A percentile compares a stretch with the other conserved stretches of the same genome.
phyloP scores from a whole-genome alignment of 495 filamentous ascomycete genomes.

The Penicillium fimorum region DNA sequence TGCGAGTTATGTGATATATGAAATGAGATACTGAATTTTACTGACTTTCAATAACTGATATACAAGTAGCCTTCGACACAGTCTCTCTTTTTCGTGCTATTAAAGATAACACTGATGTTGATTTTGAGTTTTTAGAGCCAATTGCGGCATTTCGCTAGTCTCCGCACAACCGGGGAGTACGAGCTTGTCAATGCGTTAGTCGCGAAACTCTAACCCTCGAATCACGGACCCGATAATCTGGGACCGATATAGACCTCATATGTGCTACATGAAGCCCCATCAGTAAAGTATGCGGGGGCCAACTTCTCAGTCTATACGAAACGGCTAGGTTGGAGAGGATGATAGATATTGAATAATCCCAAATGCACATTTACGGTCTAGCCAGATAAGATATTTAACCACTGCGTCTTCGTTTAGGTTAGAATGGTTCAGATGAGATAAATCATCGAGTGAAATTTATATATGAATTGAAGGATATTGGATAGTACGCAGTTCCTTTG shows the following conservation, averaged over 20 bases:
- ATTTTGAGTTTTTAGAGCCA: neutral
- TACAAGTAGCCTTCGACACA: neutral
- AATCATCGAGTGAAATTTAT: neutral
- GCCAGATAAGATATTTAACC: neutral
- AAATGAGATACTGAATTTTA: conserved; percentile 3
- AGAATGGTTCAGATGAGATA: neutral
- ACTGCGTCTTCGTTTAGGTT: neutral
- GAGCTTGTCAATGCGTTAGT: neutral
- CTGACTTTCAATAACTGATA: neutral
- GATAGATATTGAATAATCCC: neutral
- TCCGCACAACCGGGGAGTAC: neutral
- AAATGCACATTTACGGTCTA: neutral
- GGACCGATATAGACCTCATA: neutral
- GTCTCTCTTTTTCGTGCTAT: neutral
- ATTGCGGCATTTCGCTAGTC: neutral
- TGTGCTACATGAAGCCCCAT: neutral
- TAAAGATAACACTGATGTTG: neutral
- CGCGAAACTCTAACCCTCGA: neutral
- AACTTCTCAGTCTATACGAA: neutral
- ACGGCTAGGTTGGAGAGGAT: neutral
- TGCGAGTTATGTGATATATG: neutral
- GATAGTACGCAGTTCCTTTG: neutral
- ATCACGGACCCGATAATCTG: neutral
- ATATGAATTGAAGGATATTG: neutral
- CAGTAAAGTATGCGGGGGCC: neutral